Percentiles rank a stretch among this genome's conserved stretches.
These are phyloP conservation scores for Leptographium flavum DNA, from an alignment of 2,329 filamentous ascomycete genomes.

Conservation along the genomic window DNA sequence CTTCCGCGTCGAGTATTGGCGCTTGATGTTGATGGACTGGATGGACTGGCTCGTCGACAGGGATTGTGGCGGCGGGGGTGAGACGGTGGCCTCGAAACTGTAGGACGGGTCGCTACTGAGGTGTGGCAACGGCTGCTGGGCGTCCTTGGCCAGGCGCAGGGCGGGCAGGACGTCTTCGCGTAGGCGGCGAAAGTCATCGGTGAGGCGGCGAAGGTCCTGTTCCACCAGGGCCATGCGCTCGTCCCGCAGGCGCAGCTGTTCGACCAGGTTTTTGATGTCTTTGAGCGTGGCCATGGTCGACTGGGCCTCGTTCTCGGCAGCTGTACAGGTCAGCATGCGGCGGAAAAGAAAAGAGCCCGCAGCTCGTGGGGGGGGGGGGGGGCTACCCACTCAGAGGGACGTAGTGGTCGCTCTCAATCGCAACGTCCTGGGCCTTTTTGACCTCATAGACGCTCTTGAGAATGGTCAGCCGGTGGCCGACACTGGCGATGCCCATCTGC, in stretches of 20 bases:
- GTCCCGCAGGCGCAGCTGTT: slow-evolving; percentile 78
- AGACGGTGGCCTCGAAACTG: slow-evolving; percentile 22
- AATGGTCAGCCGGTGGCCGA: slow-evolving; percentile 87
- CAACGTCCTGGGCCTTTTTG: slow-evolving; percentile 85
- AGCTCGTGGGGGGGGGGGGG: background rate
- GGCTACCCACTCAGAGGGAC: slow-evolving; percentile 63
- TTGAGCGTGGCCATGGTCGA: slow-evolving; percentile 82
- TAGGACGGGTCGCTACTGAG: slow-evolving; percentile 27
- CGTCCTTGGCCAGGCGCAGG: slow-evolving; percentile 81
- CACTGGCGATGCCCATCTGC: slow-evolving; percentile 84
- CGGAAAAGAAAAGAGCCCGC: background rate
- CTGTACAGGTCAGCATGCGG: slow-evolving; percentile 29
- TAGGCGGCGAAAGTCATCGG: slow-evolving; percentile 76
- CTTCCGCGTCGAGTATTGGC: slow-evolving; percentile 65
- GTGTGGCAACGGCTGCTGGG: slow-evolving; percentile 69
- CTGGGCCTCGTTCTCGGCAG: slow-evolving; percentile 75
- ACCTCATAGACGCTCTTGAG: slow-evolving; percentile 93
- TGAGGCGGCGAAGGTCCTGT: slow-evolving; percentile 66
- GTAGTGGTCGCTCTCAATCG: slow-evolving; percentile 86
- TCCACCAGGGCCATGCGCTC: slow-evolving; percentile 78
- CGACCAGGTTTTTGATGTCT: slow-evolving; percentile 81
- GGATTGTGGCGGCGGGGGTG: slow-evolving; percentile 8
- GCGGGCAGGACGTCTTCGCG: slow-evolving; percentile 86
- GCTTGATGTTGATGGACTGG: slow-evolving; percentile 43
- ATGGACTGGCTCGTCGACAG: slow-evolving; percentile 31